phyloP scores from a whole-genome alignment of 257 asterid genomes.

The Solanum tarijense region DNA sequence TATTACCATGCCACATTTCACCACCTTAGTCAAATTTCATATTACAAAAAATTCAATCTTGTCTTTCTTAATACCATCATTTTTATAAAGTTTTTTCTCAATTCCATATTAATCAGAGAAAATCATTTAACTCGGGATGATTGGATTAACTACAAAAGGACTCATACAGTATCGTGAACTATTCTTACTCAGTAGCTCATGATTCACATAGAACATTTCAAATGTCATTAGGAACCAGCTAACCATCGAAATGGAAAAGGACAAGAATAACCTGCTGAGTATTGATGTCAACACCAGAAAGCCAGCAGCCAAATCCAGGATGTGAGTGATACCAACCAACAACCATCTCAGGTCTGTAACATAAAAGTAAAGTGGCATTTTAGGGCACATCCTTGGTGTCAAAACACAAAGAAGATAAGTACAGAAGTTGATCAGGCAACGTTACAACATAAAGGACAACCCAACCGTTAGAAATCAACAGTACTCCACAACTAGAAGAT shows the following conservation, averaged over 20 bases:
- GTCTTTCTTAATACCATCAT: not conserved
- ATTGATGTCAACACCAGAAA: slow-evolving; percentile 91
- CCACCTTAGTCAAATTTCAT: not conserved
- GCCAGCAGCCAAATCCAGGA: slow-evolving; percentile 99
- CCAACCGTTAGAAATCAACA: not conserved
- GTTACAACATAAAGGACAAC: not conserved
- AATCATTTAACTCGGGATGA: not conserved
- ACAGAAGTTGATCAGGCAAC: not conserved
- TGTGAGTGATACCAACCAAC: slow-evolving; percentile 99
- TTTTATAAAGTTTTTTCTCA: not conserved
- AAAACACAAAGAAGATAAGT: not conserved
- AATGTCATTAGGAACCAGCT: not conserved
- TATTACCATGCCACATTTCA: not conserved
- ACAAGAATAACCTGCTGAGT: slow-evolving; percentile 70
- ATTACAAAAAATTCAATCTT: not conserved
- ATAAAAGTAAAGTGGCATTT: slow-evolving; percentile 5
- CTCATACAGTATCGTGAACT: not conserved
- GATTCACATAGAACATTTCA: not conserved
- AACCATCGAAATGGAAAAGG: not conserved
- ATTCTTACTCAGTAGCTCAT: not conserved
- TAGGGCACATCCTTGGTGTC: not conserved
- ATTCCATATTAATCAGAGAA: not conserved
- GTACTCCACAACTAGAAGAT: not conserved
- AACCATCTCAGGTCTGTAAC: slow-evolving; percentile 95
- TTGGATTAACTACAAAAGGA: not conserved